Base-by-base conservation (phyloP, 2,329 filamentous ascomycete genomes). In the Myotisia sp. region DNA sequence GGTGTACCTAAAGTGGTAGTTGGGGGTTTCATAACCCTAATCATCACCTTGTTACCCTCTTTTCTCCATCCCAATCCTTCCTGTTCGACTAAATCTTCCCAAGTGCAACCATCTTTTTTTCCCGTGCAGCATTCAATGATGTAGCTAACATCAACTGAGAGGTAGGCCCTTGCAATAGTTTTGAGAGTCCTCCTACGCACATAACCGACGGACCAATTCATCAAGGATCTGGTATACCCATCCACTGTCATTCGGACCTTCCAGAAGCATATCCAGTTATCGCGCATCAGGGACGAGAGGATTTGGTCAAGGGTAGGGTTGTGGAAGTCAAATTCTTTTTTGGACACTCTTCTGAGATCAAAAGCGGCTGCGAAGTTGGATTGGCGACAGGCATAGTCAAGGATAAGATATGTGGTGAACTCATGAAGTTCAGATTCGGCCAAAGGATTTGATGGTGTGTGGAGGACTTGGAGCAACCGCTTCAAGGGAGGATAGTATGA, bases 401-500 rank as follows among this genome's bases (percentile, higher is more conserved):
- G 70, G 31, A 94, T 74, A 17, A 84, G 67, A 49, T 93, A 92
- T 20, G 74, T 71, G 2, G 76, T 72, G 33, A 92, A 79, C 48
- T 95, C 90, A 31, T 76, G 71, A 3, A 84, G 59, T 50, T 93
- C 85, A 4, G 78, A 65, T 2, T 66, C 62, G 0, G 79, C 74
- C 13, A 95, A 70, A 3, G 76, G 76, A 32, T 76, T 71, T 2
- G 65, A 55, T 0, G 68, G 64, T 5, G 55, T 54, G 47, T 92
- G 80, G 41, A 95, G 75, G 5, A 62, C 60, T 28, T 75, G 69
- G 8, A 98, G 65, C 2, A 94, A 69, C 47, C 92, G 75, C 24
- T 80, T 69, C 14, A 95, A 71, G 1, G 87, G 84, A 0, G 87
- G 84, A 43, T 87, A 79, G 55, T 95, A 98, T 1, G 85, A 85